Evolutionary conservation across 1,284 basidiomycete species (phyloP), one percentile per base, ranked within the genome.

Genomic region (Moesziomyces sp.): DNA sequence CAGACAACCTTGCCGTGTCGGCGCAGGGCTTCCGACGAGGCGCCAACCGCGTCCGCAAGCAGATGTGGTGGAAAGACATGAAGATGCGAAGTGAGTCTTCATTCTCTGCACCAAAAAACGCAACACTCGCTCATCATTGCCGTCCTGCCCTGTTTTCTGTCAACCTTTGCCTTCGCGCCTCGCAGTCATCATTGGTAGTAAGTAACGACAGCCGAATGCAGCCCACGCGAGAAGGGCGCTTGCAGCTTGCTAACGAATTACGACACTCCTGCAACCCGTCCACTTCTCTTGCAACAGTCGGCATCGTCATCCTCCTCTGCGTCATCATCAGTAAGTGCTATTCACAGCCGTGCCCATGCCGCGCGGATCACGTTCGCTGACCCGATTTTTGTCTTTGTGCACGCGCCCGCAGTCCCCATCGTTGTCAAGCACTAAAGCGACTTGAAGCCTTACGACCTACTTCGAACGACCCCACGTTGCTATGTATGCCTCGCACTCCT

Each of bases 21-120:
- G 97, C 96, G 13, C 97, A 99, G 87, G 94, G 94, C 30, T 99
- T 99, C 90, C 90, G 94, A 71, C 89, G 93, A 77, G 95, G 96
- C 73, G 97, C 97, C 55, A 97, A 97, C 87, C 89, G 93, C 71
- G 97, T 99, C 50, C 91, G 96, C 85, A 99, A 99, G 89, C 93
- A 95, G 83, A 87, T 94, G 90, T 86, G 83, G 83, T 84, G 85
- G 85, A 82, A 71, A 54, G 55, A 70, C 58, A 58, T 64, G 49
- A 77, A 74, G 78, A 66, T 74, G 67, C 53, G 75, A 49, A 76
- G 64, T 74, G 51, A 74, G 65, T 67, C 48, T 21, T 24, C 14
- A 3, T 28, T 8, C 4, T 0, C 0, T 11, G 4, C 9, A 34
- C 21, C 3, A 14, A 14, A 9, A 28, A 11, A 28, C 6, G 18